phyloP scores from a whole-genome alignment of 495 filamentous ascomycete species.

The Haplographium delicatum region DNA sequence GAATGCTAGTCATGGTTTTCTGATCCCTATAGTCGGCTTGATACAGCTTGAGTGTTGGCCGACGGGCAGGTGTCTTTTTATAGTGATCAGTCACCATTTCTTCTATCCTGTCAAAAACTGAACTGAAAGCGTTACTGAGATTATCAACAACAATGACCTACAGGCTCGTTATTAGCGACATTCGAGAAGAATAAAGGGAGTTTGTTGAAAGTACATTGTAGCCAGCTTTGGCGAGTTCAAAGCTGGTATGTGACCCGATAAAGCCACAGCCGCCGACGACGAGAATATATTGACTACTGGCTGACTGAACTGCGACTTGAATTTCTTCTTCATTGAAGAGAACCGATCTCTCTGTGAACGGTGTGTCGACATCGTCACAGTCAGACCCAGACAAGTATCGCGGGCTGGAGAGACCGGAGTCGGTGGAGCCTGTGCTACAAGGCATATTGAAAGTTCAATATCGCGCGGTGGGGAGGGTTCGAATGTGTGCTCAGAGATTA shows the following conservation, averaged over 20 bases:
- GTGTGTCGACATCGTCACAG: slow-evolving; percentile 9
- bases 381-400: slow-evolving; percentile 11
- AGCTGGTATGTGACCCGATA: slow-evolving; percentile 46
- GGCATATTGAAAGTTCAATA: slow-evolving; percentile 5
- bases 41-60: slow-evolving; percentile 43
- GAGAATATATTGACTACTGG: slow-evolving; percentile 32
- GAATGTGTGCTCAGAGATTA: not conserved
- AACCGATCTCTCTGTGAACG: slow-evolving; percentile 13
- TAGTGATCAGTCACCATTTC: slow-evolving; percentile 46
- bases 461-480: not conserved
- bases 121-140: slow-evolving; percentile 35
- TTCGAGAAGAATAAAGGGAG: slow-evolving; percentile 41
- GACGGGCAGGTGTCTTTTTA: slow-evolving; percentile 35
- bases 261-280: slow-evolving; percentile 51
- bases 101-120: slow-evolving; percentile 48
- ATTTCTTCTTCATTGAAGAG: slow-evolving; percentile 27
- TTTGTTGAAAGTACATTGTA: slow-evolving; percentile 35
- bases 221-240: slow-evolving; percentile 34
- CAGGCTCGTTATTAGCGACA: slow-evolving; percentile 16
- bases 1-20: slow-evolving; percentile 34
- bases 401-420: slow-evolving; percentile 10
- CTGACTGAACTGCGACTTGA: slow-evolving; percentile 27
- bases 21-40: slow-evolving; percentile 53
- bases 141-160: slow-evolving; percentile 28
- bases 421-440: slow-evolving; percentile 8